phyloP scores from a whole-genome alignment of 176 grass and related monocot genomes.

The Oryza officinalis region DNA sequence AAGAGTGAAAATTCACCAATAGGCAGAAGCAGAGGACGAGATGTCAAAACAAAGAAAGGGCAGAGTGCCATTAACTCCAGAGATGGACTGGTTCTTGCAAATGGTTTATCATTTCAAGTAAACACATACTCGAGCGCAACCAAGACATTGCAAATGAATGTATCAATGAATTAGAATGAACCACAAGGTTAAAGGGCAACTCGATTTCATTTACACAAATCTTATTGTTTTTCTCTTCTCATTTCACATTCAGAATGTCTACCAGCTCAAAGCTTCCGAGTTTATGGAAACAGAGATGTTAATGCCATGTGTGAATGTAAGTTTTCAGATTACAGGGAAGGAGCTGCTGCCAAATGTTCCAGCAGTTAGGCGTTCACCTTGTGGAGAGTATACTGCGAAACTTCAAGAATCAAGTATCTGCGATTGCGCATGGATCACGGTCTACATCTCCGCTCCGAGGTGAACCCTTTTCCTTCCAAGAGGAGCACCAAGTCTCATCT shows the following conservation, averaged over 20 bases:
- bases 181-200: neutral
- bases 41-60: neutral
- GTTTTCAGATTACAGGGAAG: conserved; percentile 33
- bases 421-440: neutral
- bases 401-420: conserved; percentile 27
- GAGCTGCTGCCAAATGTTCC: neutral
- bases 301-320: neutral
- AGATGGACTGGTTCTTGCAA: neutral
- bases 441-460: neutral
- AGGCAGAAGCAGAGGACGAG: neutral
- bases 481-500: neutral
- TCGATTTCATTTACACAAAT: conserved; percentile 10
- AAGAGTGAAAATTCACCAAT: neutral
- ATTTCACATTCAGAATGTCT: conserved; percentile 33
- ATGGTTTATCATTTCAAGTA: neutral
- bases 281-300: neutral
- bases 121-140: neutral
- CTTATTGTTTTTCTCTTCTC: neutral
- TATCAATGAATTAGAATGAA: neutral
- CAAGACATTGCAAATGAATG: neutral
- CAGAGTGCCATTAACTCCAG: neutral
- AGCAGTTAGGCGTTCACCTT: neutral
- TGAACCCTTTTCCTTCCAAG: conserved; percentile 23
- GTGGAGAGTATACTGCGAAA: neutral
- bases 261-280: conserved; percentile 13